phyloP scores from a whole-genome alignment of 805 yeast species.

The Yarrowia hollandica region DNA sequence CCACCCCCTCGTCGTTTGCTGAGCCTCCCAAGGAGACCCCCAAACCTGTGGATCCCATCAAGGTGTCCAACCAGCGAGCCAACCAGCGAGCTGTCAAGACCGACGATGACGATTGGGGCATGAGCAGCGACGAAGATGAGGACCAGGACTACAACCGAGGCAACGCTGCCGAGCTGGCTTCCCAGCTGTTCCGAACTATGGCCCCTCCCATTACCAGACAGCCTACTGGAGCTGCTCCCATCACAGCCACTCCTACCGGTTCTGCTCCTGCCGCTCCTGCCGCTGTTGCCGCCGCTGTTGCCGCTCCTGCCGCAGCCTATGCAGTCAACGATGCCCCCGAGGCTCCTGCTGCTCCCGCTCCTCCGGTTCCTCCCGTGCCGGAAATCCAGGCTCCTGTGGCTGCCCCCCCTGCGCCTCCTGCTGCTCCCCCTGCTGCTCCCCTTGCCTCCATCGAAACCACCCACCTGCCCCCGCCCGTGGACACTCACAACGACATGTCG shows the following conservation, averaged over 20 bases:
- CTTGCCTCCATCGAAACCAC: conserved; percentile 9
- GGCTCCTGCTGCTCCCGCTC: not conserved
- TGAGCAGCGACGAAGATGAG: conserved; percentile 38
- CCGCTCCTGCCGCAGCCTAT: not conserved
- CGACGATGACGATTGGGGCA: conserved; percentile 42
- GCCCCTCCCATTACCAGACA: conserved; percentile 37
- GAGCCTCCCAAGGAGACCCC: conserved; percentile 33
- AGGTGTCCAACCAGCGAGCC: conserved; percentile 40
- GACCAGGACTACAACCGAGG: conserved; percentile 42
- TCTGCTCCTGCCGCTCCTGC: conserved; percentile 20
- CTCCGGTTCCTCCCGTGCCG: not conserved
- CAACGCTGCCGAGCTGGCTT: conserved; percentile 47
- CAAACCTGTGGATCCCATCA: conserved; percentile 32
- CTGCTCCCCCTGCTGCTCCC: not conserved
- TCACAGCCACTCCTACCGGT: conserved; percentile 19
- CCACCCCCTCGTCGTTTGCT: conserved; percentile 31
- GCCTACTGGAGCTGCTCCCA: conserved; percentile 32
- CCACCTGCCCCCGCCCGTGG: conserved; percentile 14
- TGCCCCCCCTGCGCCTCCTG: not conserved
- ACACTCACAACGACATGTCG: conserved; percentile 18
- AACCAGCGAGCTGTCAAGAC: conserved; percentile 40
- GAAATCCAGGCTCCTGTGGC: not conserved
- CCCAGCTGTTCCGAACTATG: conserved; percentile 47
- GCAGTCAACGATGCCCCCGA: too few relatives aligned
- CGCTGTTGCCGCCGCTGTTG: not conserved